Conservation (phyloP, 192 early-diverging fungal genomes). For the Coemansia sp. region DNA sequence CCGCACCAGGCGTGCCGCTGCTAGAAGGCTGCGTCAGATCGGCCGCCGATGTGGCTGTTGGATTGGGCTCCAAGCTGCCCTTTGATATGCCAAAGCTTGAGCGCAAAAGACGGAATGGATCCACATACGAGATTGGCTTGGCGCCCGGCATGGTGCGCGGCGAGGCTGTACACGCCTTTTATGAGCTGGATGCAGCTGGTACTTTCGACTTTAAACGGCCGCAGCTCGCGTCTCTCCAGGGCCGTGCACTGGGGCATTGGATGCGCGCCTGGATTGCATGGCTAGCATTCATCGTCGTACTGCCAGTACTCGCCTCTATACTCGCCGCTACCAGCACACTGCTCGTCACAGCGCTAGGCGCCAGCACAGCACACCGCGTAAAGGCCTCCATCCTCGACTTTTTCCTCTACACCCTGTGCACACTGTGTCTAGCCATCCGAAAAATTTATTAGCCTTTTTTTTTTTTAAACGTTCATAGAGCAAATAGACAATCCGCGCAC, state of each 20-base stretch:
- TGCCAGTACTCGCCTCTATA: not conserved
- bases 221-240: not conserved
- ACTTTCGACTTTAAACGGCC: slow-evolving; percentile 20
- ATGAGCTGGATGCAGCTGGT: slow-evolving; percentile 35
- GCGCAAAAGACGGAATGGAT: slow-evolving; percentile 6
- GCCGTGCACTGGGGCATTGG: not conserved
- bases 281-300: slow-evolving; percentile 16
- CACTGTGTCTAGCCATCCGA: not conserved
- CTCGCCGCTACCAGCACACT: slow-evolving; percentile 1
- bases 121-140: slow-evolving; percentile 37
- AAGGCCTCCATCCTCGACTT: slow-evolving; percentile 24
- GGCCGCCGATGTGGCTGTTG: slow-evolving; percentile 57
- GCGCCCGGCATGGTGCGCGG: slow-evolving; percentile 31
- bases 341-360: slow-evolving; percentile 19
- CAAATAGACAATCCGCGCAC: slow-evolving; percentile 93
- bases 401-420: slow-evolving; percentile 20
- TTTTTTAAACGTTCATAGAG: slow-evolving; percentile 57
- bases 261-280: slow-evolving; percentile 21
- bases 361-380: slow-evolving; percentile 16
- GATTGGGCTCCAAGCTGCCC: slow-evolving; percentile 24
- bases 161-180: slow-evolving; percentile 40
- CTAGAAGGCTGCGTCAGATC: slow-evolving; percentile 65
- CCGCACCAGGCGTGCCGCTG: slow-evolving; percentile 63
- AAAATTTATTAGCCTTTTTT: not conserved
- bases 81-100: slow-evolving; percentile 27